phyloP scores from a whole-genome alignment of 495 filamentous ascomycete genomes.

The Annulohypoxylon maeteangense region DNA sequence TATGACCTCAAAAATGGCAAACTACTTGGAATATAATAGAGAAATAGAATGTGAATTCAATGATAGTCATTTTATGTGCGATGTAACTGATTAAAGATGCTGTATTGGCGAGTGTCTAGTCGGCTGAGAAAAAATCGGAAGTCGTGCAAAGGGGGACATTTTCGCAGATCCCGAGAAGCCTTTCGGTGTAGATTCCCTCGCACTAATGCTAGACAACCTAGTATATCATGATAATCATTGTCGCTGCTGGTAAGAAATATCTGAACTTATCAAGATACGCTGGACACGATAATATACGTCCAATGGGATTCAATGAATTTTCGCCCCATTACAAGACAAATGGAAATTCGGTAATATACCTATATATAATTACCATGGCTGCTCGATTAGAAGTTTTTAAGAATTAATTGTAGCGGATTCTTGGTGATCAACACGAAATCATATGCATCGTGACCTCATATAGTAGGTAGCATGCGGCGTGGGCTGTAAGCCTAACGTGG shows the following conservation, averaged over 20 bases:
- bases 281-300: neutral
- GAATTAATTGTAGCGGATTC: neutral
- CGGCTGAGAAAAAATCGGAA: neutral
- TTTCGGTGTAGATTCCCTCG: constrained; percentile 9
- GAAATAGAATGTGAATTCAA: neutral
- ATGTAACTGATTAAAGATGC: neutral
- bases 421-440: neutral
- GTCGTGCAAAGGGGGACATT: constrained; percentile 8
- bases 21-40: neutral
- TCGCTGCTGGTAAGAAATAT: neutral
- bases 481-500: constrained; percentile 32
- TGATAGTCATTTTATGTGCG: neutral
- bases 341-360: neutral
- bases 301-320: constrained; percentile 4
- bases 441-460: constrained; percentile 30
- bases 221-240: constrained; percentile 6
- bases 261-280: neutral
- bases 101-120: neutral
- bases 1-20: neutral
- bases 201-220: constrained; percentile 3
- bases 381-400: neutral
- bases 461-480: constrained; percentile 28
- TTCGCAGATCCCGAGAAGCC: constrained; percentile 14
- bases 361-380: neutral
- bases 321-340: neutral